Percentiles rank a stretch among this genome's conserved stretches.
phyloP scores from a whole-genome alignment of 2,329 filamentous ascomycete species.

The Trichoderma cornu-damae region DNA sequence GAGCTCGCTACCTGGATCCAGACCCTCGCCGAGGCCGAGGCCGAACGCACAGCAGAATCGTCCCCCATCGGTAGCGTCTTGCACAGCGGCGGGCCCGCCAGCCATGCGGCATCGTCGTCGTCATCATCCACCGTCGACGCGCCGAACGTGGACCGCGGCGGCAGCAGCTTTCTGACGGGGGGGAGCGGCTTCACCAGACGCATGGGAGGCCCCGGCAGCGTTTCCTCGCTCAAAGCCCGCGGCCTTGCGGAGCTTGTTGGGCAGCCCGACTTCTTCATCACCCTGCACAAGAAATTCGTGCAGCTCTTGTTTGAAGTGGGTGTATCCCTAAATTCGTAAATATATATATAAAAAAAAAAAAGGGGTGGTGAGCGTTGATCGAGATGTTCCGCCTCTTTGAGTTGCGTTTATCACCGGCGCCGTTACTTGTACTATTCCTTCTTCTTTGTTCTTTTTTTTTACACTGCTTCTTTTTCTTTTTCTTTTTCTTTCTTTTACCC shows the following conservation, averaged over 20 bases:
- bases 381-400: background rate
- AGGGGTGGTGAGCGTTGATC: background rate
- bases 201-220: conserved; percentile 53
- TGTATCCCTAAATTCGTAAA: conserved; percentile 48
- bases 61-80: conserved; percentile 38
- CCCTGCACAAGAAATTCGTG: conserved; percentile 60
- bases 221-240: conserved; percentile 52
- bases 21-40: conserved; percentile 57
- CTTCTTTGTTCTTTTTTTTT: too few species aligned
- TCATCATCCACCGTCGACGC: conserved; percentile 29
- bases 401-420: background rate
- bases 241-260: conserved; percentile 63
- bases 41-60: conserved; percentile 49
- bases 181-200: conserved; percentile 54
- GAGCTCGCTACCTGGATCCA: conserved; percentile 63
- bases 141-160: conserved; percentile 36
- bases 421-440: background rate
- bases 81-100: conserved; percentile 26
- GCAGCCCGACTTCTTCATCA: conserved; percentile 62
- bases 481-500: background rate
- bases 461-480: conserved; percentile 1
- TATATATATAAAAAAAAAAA: too few species aligned
- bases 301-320: conserved; percentile 56
- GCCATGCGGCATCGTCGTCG: conserved; percentile 23
- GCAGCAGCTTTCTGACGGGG: conserved; percentile 53